phyloP scores from a whole-genome alignment of 495 filamentous ascomycete species.

The Oidiodendron maius region DNA sequence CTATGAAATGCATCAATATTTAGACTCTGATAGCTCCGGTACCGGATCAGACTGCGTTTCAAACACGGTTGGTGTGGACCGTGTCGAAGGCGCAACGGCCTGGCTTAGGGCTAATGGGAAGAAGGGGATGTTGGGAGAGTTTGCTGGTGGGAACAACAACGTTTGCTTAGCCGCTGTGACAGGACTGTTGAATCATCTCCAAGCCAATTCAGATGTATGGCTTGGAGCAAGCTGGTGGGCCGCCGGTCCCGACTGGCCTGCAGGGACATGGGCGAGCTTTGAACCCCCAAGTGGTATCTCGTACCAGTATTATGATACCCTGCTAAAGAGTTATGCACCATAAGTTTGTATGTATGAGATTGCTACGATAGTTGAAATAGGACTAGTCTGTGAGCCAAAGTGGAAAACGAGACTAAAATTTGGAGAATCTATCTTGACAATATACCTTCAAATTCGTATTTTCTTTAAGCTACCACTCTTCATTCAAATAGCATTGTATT shows the following conservation, averaged over 20 bases:
- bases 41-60: conserved; percentile 49
- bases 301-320: conserved; percentile 1
- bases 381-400: no score
- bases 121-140: conserved; percentile 64
- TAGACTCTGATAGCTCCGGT: conserved; percentile 54
- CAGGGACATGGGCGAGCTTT: conserved; percentile 10
- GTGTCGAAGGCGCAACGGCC: conserved; percentile 55
- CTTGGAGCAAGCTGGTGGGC: conserved; percentile 64
- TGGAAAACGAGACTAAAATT: no score
- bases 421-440: no score
- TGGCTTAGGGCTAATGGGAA: conserved; percentile 67
- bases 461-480: no score
- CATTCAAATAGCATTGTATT: no score
- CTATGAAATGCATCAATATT: conserved; percentile 47
- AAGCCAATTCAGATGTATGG: conserved; percentile 64
- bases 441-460: no score
- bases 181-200: conserved; percentile 56
- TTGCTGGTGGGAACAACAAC: conserved; percentile 61
- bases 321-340: neutral
- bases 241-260: conserved; percentile 18
- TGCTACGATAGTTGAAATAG: no score
- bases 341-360: no score
- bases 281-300: conserved; percentile 10
- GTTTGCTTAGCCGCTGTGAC: conserved; percentile 58
- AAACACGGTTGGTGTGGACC: conserved; percentile 53